These are phyloP conservation scores for Pyrenochaeta sp. DNA, from an alignment of 2,329 filamentous ascomycete genomes.

Conservation along the genomic window DNA sequence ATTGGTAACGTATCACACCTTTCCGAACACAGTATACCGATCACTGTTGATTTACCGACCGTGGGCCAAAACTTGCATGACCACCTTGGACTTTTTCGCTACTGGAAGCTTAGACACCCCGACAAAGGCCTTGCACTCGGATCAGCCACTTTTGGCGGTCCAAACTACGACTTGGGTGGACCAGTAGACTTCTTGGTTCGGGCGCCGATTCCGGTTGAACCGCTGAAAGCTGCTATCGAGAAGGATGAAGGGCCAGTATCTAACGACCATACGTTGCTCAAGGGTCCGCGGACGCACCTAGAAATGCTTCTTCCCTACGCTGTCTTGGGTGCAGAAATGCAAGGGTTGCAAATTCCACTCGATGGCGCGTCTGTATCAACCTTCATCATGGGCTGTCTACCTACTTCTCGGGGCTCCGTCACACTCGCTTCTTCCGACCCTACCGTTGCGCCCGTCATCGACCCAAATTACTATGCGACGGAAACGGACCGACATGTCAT, in stretches of 20 bases:
- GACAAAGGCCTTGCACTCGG: slow-evolving; percentile 30
- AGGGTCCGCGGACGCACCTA: slow-evolving; percentile 8
- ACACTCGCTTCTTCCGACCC: slow-evolving; percentile 55
- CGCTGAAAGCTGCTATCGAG: slow-evolving; percentile 23
- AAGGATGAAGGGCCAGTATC: slow-evolving; percentile 21
- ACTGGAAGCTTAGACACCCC: slow-evolving; percentile 37
- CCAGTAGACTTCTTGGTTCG: slow-evolving; percentile 33
- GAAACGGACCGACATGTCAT: slow-evolving; percentile 56
- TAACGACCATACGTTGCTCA: slow-evolving; percentile 14
- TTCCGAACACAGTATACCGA: slow-evolving; percentile 45
- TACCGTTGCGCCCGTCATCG: slow-evolving; percentile 56
- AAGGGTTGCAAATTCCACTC: slow-evolving; percentile 24
- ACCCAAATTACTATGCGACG: slow-evolving; percentile 62
- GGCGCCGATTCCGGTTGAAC: slow-evolving; percentile 11
- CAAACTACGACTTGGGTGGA: slow-evolving; percentile 30
- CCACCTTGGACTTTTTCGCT: slow-evolving; percentile 50
- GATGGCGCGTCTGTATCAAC: slow-evolving; percentile 32
- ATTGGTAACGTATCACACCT: slow-evolving; percentile 55
- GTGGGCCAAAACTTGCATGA: slow-evolving; percentile 72
- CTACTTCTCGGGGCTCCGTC: slow-evolving; percentile 56
- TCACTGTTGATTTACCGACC: slow-evolving; percentile 58
- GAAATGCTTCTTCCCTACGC: neutral
- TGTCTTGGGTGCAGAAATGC: slow-evolving; percentile 12
- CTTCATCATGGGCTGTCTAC: slow-evolving; percentile 29
- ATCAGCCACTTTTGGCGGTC: slow-evolving; percentile 25